A percentile compares a stretch with the other conserved stretches of the same genome.
Evolutionary conservation across 257 asterid species (phyloP).

Genomic region (Ocimum tenuiflorum): DNA sequence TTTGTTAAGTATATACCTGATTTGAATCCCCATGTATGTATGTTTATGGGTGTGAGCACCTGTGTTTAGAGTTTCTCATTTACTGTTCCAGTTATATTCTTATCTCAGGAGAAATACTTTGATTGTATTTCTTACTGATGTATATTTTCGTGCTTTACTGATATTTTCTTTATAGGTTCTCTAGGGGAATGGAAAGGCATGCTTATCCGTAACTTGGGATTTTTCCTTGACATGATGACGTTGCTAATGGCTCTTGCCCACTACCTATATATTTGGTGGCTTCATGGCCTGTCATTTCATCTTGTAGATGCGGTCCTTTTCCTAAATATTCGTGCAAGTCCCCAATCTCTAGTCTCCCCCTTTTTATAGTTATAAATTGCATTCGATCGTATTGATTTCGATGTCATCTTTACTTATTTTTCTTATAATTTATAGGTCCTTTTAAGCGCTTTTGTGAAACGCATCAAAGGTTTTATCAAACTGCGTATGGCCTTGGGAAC

Average conservation of each 20-base stretch:
- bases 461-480: constrained; percentile 68
- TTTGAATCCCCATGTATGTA: not conserved
- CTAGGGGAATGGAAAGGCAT: constrained; percentile 84
- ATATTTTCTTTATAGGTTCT: constrained; percentile 41
- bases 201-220: constrained; percentile 71
- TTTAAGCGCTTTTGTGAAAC: constrained; percentile 71
- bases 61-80: not conserved
- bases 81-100: not conserved
- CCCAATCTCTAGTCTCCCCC: constrained; percentile 14
- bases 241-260: constrained; percentile 84
- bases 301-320: constrained; percentile 82
- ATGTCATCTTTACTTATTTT: constrained; percentile 10
- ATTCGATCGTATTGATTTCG: constrained; percentile 12
- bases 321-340: constrained; percentile 84
- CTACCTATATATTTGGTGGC: constrained; percentile 93
- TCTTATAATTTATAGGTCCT: constrained; percentile 52
- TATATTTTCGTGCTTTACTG: not conserved
- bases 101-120: not conserved
- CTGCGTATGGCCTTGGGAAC: constrained; percentile 71
- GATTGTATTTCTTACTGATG: not conserved
- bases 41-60: not conserved
- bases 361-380: not conserved
- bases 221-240: constrained; percentile 89
- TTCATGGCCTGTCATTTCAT: constrained; percentile 95
- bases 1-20: not conserved